These are phyloP conservation scores for Calcarisporium arbuscula DNA, from an alignment of 2,329 filamentous ascomycete genomes.

Conservation along the genomic window DNA sequence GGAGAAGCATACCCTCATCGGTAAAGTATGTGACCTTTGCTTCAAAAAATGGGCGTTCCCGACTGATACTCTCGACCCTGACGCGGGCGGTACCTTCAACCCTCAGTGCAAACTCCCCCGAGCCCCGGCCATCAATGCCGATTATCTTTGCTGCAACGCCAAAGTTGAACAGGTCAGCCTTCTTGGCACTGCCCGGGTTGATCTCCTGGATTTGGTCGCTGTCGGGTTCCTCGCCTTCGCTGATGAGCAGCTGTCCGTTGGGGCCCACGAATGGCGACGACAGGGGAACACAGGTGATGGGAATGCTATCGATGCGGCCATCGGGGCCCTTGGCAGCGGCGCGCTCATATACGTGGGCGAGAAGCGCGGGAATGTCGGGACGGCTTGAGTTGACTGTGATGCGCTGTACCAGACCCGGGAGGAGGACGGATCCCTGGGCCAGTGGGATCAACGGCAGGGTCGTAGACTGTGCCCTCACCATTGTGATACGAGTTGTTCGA, in stretches of 20 bases:
- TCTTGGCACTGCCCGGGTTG: conserved; percentile 54
- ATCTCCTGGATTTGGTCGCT: conserved; percentile 37
- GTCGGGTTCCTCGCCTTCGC: conserved; percentile 51
- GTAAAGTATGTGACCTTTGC: conserved; percentile 66
- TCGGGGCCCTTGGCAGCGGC: conserved; percentile 61
- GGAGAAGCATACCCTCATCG: conserved; percentile 53
- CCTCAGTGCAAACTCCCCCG: conserved; percentile 72
- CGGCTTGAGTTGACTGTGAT: conserved; percentile 74
- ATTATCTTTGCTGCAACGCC: conserved; percentile 76
- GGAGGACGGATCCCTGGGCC: conserved; percentile 70
- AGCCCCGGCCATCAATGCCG: conserved; percentile 68
- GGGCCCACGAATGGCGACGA: conserved; percentile 66
- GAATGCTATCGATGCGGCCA: conserved; percentile 59
- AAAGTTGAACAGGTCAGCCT: conserved; percentile 72
- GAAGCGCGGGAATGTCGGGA: conserved; percentile 80
- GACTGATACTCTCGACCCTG: conserved; percentile 55
- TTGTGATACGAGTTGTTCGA: conserved; percentile 17
- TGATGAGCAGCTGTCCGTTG: conserved; percentile 70
- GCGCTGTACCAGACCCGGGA: conserved; percentile 79
- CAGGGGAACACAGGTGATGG: conserved; percentile 83
- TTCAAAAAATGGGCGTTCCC: conserved; percentile 82
- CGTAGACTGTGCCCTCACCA: conserved; percentile 35
- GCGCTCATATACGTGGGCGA: conserved; percentile 77
- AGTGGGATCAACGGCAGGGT: conserved; percentile 75
- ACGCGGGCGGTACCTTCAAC: conserved; percentile 82